These are phyloP conservation scores for Alternaria consortialis DNA, from an alignment of 2,329 filamentous ascomycete genomes.

Conservation along the genomic window DNA sequence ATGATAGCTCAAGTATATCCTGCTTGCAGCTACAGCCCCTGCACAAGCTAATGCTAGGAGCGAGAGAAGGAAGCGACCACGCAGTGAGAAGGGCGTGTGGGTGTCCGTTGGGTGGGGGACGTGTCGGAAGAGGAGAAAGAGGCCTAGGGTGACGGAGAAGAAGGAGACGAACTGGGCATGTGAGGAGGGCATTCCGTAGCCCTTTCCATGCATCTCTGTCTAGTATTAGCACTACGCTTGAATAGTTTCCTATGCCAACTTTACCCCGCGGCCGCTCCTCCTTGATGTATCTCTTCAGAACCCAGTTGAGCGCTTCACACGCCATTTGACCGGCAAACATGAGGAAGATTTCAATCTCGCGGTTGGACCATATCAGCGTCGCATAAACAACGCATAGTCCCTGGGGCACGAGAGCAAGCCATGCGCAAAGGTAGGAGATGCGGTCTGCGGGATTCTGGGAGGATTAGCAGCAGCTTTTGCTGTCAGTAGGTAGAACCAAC, in stretches of 20 bases:
- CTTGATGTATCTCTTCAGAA: constrained; percentile 88
- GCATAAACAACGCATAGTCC: constrained; percentile 89
- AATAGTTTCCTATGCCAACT: constrained; percentile 24
- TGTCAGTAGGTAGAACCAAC: constrained; percentile 60
- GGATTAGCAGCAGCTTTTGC: constrained; percentile 25
- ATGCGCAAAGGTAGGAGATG: constrained; percentile 87
- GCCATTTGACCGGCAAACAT: constrained; percentile 92
- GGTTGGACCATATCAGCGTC: constrained; percentile 87
- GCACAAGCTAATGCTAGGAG: constrained; percentile 53
- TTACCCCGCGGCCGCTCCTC: constrained; percentile 85
- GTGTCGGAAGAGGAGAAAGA: constrained; percentile 88
- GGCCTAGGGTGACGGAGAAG: constrained; percentile 82
- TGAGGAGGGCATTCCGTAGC: constrained; percentile 96
- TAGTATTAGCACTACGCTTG: constrained; percentile 5
- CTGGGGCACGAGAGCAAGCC: constrained; percentile 92
- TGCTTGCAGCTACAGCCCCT: constrained; percentile 73
- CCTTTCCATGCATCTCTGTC: constrained; percentile 79
- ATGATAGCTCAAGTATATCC: constrained; percentile 93
- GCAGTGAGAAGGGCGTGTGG: constrained; percentile 65
- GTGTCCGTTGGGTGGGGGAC: constrained; percentile 56
- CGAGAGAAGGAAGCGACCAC: constrained; percentile 67
- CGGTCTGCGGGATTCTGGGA: constrained; percentile 82
- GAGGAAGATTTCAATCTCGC: constrained; percentile 86
- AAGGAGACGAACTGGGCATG: constrained; percentile 95
- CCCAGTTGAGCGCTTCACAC: constrained; percentile 91